Conservation (phyloP, 1,284 basidiomycete genomes). For the Gomphus bonarii region DNA sequence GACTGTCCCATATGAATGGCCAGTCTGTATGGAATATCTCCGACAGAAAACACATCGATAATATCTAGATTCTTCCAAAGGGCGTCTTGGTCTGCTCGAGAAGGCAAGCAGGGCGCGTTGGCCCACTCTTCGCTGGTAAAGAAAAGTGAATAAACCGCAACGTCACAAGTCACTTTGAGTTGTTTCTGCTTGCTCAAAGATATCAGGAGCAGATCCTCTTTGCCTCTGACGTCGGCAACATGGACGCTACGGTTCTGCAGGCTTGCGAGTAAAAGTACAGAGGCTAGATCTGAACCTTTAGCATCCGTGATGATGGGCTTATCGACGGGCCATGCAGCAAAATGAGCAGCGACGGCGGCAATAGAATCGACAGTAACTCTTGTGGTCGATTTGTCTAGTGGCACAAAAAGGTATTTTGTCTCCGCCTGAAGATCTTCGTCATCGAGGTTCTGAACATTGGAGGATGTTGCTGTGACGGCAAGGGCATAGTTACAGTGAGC, state of each 20-base stretch:
- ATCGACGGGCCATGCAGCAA: conserved; percentile 84
- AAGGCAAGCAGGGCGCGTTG: conserved; percentile 58
- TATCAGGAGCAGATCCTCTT: conserved; percentile 87
- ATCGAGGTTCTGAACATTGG: conserved; percentile 53
- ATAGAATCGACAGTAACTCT: conserved; percentile 22
- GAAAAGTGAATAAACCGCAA: conserved; percentile 89
- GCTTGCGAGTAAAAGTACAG: conserved; percentile 86
- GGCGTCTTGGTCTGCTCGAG: conserved; percentile 69
- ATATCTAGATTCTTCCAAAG: conserved; percentile 82
- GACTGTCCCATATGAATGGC: conserved; percentile 58
- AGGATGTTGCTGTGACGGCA: conserved; percentile 63
- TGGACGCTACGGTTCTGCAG: conserved; percentile 87
- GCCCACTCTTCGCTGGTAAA: conserved; percentile 75
- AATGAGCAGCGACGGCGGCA: conserved; percentile 68
- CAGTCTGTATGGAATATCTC: conserved; percentile 73
- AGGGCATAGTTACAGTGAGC: conserved; percentile 85
- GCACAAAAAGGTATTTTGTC: conserved; percentile 78
- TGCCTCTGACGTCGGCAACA: conserved; percentile 84
- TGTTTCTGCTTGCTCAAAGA: conserved; percentile 91
- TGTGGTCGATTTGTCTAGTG: conserved; percentile 45
- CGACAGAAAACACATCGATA: conserved; percentile 91
- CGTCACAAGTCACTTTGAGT: conserved; percentile 93
- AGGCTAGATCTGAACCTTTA: conserved; percentile 86
- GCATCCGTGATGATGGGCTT: conserved; percentile 94
- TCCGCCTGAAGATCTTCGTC: conserved; percentile 70